Conservation (phyloP, 1,139 yeast genomes). For the Kurtzmaniella quercitrusa region DNA sequence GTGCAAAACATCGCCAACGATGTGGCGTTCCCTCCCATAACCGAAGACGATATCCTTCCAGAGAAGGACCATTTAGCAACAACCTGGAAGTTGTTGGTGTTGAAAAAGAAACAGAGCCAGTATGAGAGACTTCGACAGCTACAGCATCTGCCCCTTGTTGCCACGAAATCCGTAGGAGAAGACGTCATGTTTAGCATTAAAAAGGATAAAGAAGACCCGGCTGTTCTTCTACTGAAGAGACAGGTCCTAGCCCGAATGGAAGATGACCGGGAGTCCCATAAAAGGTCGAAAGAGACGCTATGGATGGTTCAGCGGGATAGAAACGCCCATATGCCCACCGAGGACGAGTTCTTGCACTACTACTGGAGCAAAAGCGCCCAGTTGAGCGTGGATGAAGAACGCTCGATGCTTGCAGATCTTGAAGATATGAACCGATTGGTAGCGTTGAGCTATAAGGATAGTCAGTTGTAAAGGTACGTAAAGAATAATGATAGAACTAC, state of each 20-base stretch:
- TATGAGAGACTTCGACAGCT: constrained; percentile 40
- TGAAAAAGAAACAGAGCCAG: constrained; percentile 47
- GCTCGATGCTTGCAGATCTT: constrained; percentile 39
- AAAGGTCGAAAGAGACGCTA: constrained; percentile 67
- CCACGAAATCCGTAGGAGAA: constrained; percentile 23
- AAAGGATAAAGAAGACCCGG: constrained; percentile 14
- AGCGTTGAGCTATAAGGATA: constrained; percentile 40
- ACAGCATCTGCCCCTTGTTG: constrained; percentile 20
- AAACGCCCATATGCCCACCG: constrained; percentile 31
- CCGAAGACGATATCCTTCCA: constrained; percentile 12
- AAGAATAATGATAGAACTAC: neutral
- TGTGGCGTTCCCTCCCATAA: constrained; percentile 29
- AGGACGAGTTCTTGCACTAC: constrained; percentile 54
- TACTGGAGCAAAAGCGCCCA: constrained; percentile 52
- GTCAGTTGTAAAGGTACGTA: constrained; percentile 19
- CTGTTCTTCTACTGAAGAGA: constrained; percentile 35
- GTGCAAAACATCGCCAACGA: constrained; percentile 27
- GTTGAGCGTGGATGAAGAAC: constrained; percentile 44
- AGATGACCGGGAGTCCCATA: constrained; percentile 81
- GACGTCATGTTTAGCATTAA: constrained; percentile 27
- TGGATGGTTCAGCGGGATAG: constrained; percentile 63
- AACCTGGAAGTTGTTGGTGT: constrained; percentile 49
- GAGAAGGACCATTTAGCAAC: constrained; percentile 26
- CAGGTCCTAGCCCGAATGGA: constrained; percentile 76
- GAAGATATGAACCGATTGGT: constrained; percentile 53